Evolutionary conservation across 345 rosid genomes (phyloP), one percentile per base, ranked within the genome.

Genomic region (Noccaea caerulescens): DNA sequence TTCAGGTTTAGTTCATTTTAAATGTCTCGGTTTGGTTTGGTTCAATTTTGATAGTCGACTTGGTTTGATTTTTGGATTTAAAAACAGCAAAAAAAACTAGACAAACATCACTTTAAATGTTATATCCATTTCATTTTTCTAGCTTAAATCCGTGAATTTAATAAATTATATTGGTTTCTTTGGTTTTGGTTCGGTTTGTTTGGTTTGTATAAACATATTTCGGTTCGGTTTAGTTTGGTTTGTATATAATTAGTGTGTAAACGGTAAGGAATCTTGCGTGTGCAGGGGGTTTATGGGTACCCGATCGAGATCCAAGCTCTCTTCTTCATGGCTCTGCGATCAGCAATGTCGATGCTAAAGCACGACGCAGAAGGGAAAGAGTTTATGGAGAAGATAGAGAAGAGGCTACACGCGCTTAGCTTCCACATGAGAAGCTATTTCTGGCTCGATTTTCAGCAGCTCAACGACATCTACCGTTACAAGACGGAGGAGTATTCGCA

Each of bases 301-400:
- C 89, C 92, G 4, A 85, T 87, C 6, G 89, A 87, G 77, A 85
- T 85, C 44, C 87, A 87, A 68, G 86, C 89, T 5, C 87, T 84
- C 9, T 87, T 85, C 78, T 87, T 83, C 60, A 82, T 82, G 89
- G 89, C 87, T 0, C 69, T 87, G 4, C 58, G 87, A 18, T 83
- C 87, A 58, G 92, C 92, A 25, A 74, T 82, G 77, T 27, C 63
- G 34, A 73, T 87, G 56, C 72, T 85, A 20, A 87, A 83, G 65
- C 89, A 80, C 53, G 92, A 83, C 43, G 59, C 65, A 0, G 86
- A 83, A 32, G 88, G 88, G 14, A 83, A 87, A 76, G 89, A 85
- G 64, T 82, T 85, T 16, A 51, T 85, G 53, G 89, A 85, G 73
- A 72, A 72, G 43, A 83, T 85, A 55, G 79, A 52, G 7, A 82